phyloP scores from a whole-genome alignment of 2,329 filamentous ascomycete species.

The Colletotrichum sp. region DNA sequence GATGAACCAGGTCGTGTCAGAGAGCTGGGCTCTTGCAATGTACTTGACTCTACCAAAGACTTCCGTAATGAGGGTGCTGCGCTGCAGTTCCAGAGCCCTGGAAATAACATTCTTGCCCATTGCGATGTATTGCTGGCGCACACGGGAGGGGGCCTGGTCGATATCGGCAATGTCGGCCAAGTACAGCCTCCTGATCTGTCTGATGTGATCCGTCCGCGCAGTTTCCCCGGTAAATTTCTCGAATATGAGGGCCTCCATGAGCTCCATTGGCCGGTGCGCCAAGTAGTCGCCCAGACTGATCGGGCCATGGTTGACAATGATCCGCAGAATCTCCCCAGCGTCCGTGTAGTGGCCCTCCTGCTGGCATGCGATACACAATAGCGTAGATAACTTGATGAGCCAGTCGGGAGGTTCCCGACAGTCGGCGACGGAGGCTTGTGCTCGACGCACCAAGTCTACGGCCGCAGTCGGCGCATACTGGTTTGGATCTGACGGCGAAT shows the following conservation, averaged over 20 bases:
- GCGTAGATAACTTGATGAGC: slow-evolving; percentile 8
- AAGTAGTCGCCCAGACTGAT: not conserved
- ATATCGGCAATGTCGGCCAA: slow-evolving; percentile 8
- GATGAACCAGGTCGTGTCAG: slow-evolving; percentile 2
- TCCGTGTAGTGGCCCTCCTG: not conserved
- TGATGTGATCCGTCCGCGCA: not conserved
- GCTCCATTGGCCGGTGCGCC: not conserved
- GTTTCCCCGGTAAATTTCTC: not conserved
- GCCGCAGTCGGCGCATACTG: not conserved
- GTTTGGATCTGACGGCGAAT: not conserved
- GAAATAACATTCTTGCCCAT: not conserved
- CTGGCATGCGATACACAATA: slow-evolving; percentile 13
- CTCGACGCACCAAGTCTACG: slow-evolving; percentile 5
- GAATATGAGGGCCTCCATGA: not conserved
- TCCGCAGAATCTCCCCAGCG: slow-evolving; percentile 10
- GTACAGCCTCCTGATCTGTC: not conserved
- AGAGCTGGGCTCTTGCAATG: not conserved
- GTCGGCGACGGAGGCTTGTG: not conserved
- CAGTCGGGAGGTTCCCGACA: slow-evolving; percentile 4
- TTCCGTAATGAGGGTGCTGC: not conserved
- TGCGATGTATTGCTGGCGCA: not conserved
- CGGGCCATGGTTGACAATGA: not conserved
- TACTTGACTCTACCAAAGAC: slow-evolving; percentile 1
- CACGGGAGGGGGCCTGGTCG: not conserved
- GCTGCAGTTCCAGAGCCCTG: not conserved